phyloP scores from a whole-genome alignment of 768 basidiomycete species.

The Boletus pseudo-olivaceus region DNA sequence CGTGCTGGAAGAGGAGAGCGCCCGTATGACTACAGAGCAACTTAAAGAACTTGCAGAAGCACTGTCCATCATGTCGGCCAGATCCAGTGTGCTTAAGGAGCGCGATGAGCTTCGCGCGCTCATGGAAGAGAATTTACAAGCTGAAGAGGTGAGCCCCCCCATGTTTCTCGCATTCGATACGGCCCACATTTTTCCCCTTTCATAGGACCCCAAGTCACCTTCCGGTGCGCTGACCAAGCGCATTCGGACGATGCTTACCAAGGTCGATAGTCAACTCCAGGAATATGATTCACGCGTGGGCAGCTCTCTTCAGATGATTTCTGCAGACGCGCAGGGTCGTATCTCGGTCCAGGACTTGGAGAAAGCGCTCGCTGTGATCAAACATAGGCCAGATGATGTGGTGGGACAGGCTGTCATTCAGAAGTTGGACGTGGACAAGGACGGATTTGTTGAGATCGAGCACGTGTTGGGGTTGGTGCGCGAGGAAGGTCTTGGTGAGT shows the following conservation, averaged over 20 bases:
- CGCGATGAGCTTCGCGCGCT: constrained; percentile 84
- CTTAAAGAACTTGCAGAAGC: constrained; percentile 92
- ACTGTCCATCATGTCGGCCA: constrained; percentile 84
- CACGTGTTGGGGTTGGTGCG: constrained; percentile 87
- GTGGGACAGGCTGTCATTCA: constrained; percentile 83
- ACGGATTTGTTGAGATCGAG: constrained; percentile 92
- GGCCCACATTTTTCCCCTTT: background rate
- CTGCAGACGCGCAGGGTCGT: constrained; percentile 79
- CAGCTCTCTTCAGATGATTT: constrained; percentile 80
- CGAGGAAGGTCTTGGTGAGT: constrained; percentile 79
- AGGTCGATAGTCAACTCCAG: constrained; percentile 88
- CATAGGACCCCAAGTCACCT: constrained; percentile 73
- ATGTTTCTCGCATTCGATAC: background rate
- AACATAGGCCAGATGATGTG: constrained; percentile 88
- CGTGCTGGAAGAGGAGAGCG: constrained; percentile 61
- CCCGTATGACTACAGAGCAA: constrained; percentile 97
- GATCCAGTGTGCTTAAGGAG: constrained; percentile 93
- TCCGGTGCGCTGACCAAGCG: constrained; percentile 90
- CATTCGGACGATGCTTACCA: constrained; percentile 92
- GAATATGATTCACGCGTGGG: constrained; percentile 90
- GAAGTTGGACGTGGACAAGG: constrained; percentile 94
- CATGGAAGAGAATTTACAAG: constrained; percentile 92
- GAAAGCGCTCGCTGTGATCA: constrained; percentile 89
- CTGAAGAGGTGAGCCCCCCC: constrained; percentile 63
- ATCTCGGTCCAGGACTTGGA: constrained; percentile 87